A percentile compares a stretch with the other conserved stretches of the same genome.
Conservation (phyloP, 2,329 filamentous ascomycete genomes). For the Botrytis aclada region DNA sequence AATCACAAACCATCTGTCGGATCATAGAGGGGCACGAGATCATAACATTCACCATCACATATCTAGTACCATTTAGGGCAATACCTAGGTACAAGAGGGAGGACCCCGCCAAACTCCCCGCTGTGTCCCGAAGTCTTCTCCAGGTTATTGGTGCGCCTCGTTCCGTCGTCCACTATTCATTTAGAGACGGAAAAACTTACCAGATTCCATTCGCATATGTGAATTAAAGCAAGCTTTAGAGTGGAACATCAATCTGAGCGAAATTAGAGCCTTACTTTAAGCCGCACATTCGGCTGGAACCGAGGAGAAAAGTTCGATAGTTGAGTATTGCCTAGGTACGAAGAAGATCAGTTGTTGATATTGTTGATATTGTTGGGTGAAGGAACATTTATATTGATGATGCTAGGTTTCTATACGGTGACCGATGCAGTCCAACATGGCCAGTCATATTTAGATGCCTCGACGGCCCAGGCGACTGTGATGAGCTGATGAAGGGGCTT, state of each 20-base stretch:
- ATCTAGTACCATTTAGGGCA: slow-evolving; percentile 2
- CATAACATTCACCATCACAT: slow-evolving; percentile 3
- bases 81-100: slow-evolving; percentile 11
- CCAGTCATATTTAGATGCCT: not conserved
- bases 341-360: not conserved
- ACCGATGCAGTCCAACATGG: not conserved
- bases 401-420: not conserved
- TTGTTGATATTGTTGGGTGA: not conserved
- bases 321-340: not conserved
- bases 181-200: slow-evolving; percentile 2
- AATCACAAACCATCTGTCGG: not conserved
- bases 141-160: slow-evolving; percentile 15
- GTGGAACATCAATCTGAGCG: not conserved
- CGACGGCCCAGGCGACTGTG: too few species aligned
- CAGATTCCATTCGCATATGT: not conserved
- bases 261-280: not conserved
- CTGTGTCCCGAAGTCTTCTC: slow-evolving; percentile 9
- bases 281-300: not conserved
- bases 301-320: not conserved
- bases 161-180: slow-evolving; percentile 8
- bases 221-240: not conserved
- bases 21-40: slow-evolving; percentile 9
- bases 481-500: not conserved
- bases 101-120: slow-evolving; percentile 13
- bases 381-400: not conserved